Evolutionary conservation across 2,329 filamentous ascomycete species (phyloP).

Genomic region (Fusarium circinatum): DNA sequence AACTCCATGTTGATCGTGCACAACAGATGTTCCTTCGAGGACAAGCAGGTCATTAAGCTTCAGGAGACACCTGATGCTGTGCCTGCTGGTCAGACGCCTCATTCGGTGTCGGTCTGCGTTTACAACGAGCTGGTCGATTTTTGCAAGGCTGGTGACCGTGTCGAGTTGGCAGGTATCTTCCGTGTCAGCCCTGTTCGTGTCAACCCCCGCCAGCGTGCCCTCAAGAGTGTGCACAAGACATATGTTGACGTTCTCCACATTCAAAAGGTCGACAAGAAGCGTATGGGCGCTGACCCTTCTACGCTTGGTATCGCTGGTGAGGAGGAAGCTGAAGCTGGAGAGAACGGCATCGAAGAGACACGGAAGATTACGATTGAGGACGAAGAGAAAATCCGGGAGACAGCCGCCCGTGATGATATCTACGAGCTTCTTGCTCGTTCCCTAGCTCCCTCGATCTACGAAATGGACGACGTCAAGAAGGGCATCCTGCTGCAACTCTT

Average conservation of each 20-base stretch:
- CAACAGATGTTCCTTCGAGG: constrained; percentile 92
- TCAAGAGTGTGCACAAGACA: constrained; percentile 98
- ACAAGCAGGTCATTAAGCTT: constrained; percentile 98
- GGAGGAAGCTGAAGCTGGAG: constrained; percentile 69
- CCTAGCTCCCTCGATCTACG: constrained; percentile 93
- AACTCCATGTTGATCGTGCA: constrained; percentile 99
- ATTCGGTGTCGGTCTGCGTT: constrained; percentile 94
- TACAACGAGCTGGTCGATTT: constrained; percentile 98
- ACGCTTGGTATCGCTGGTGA: constrained; percentile 86
- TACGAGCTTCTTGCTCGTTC: constrained; percentile 94
- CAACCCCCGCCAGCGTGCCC: constrained; percentile 89
- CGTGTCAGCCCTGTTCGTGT: constrained; percentile 92
- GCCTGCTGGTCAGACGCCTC: constrained; percentile 94
- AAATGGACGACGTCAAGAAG: constrained; percentile 99
- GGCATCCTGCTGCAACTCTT: constrained; percentile 96
- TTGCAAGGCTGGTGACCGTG: constrained; percentile 96
- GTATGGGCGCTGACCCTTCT: constrained; percentile 89
- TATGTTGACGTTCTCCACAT: constrained; percentile 96
- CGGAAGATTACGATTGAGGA: constrained; percentile 87
- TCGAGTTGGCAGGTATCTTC: constrained; percentile 97
- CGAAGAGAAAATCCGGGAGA: constrained; percentile 86
- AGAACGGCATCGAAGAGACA: constrained; percentile 83
- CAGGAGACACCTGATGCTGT: constrained; percentile 97
- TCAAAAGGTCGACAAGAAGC: constrained; percentile 95
- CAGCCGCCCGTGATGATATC: constrained; percentile 82